Evolutionary conservation across 805 yeast genomes (phyloP).

Genomic region (Kuraishia ogatae): DNA sequence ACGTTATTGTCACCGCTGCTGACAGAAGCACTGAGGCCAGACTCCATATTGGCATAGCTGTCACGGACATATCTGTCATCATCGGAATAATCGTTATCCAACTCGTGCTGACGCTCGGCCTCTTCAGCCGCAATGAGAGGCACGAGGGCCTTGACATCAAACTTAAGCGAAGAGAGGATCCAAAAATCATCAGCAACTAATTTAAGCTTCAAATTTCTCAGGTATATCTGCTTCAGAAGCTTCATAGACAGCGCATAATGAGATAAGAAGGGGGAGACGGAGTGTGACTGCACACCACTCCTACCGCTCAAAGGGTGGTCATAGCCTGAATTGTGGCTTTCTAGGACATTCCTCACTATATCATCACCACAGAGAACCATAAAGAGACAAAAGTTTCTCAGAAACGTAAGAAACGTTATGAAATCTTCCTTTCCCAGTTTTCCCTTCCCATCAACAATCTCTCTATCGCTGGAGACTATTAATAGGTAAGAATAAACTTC

Average conservation of each 20-base stretch:
- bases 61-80: background rate
- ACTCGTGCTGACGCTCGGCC: conserved; percentile 7
- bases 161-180: conserved; percentile 24
- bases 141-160: conserved; percentile 11
- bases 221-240: conserved; percentile 54
- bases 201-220: conserved; percentile 53
- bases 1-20: background rate
- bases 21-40: background rate
- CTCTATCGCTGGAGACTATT: conserved; percentile 52
- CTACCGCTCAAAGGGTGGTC: background rate
- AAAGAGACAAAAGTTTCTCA: conserved; percentile 41
- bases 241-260: conserved; percentile 30
- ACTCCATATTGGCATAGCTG: background rate
- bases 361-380: conserved; percentile 15
- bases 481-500: conserved; percentile 63
- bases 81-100: background rate
- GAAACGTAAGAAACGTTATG: conserved; percentile 31
- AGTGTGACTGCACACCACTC: background rate
- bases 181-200: conserved; percentile 47
- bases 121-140: conserved; percentile 13
- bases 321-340: background rate
- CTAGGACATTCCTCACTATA: conserved; percentile 1
- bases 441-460: conserved; percentile 15
- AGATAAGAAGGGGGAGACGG: conserved; percentile 5
- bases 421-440: conserved; percentile 32